phyloP scores from a whole-genome alignment of 768 basidiomycete genomes.

The Tulasnella sp. region DNA sequence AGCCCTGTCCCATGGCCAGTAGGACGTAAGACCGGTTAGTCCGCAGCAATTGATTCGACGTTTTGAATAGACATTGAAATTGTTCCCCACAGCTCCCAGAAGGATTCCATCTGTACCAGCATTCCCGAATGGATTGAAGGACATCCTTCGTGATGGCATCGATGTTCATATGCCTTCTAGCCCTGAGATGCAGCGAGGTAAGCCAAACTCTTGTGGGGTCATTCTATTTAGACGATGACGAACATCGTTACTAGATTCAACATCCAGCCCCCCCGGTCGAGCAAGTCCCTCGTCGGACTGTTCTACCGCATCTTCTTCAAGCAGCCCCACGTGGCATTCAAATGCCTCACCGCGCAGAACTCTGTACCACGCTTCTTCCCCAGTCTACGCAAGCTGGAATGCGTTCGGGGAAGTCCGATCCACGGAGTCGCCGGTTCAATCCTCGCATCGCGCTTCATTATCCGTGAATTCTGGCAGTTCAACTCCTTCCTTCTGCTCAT shows the following conservation, averaged over 20 bases:
- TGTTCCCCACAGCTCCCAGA: not conserved
- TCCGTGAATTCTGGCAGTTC: not conserved
- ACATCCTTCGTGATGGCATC: not conserved
- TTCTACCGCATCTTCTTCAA: conserved; percentile 4
- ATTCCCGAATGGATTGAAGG: conserved; percentile 12
- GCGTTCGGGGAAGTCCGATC: not conserved
- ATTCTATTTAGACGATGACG: not conserved
- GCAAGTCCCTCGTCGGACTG: conserved; percentile 4
- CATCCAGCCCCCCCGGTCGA: not conserved
- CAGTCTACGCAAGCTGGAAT: not conserved
- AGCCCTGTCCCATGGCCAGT: not conserved
- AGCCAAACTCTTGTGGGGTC: not conserved
- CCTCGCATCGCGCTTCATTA: not conserved
- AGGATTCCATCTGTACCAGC: conserved; percentile 4
- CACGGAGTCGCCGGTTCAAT: not conserved
- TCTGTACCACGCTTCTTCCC: not conserved
- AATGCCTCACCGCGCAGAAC: not conserved
- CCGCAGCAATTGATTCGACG: not conserved
- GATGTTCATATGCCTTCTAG: not conserved
- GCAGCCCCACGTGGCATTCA: not conserved
- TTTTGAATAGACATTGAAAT: not conserved
- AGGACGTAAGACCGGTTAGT: conserved; percentile 10
- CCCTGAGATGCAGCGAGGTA: conserved; percentile 2
- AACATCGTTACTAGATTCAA: not conserved
- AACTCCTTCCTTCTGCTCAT: not conserved